phyloP scores from a whole-genome alignment of 2,329 filamentous ascomycete species.

The Lasiodiplodia sp. region DNA sequence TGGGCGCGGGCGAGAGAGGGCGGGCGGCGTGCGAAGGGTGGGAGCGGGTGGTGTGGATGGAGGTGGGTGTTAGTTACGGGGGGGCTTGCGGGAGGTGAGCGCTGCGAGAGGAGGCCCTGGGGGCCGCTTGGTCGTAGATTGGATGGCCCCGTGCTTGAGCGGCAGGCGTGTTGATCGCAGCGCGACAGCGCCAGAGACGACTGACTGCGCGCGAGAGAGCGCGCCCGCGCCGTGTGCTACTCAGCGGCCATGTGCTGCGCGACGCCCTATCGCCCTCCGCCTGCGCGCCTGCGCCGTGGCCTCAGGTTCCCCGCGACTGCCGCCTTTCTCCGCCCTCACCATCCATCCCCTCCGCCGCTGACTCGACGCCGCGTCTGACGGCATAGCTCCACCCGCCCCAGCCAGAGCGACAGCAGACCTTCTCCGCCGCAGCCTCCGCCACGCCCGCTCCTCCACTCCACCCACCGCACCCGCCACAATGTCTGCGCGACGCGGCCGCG shows the following conservation, averaged over 20 bases:
- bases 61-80: conserved; percentile 20
- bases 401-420: not conserved
- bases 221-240: conserved; percentile 16
- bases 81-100: conserved; percentile 18
- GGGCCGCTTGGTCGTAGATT: conserved; percentile 23
- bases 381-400: conserved; percentile 3
- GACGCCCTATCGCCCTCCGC: conserved; percentile 4
- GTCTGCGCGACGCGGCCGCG: conserved; percentile 38
- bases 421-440: not conserved
- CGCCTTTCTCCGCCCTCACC: not conserved
- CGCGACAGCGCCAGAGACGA: conserved; percentile 16
- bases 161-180: conserved; percentile 23
- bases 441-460: not conserved
- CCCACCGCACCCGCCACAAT: conserved; percentile 34
- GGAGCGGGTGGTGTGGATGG: conserved; percentile 21
- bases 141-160: conserved; percentile 22
- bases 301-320: not conserved
- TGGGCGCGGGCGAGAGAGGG: conserved; percentile 4
- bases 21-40: not conserved
- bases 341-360: not conserved
- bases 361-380: not conserved
- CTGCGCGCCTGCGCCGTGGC: conserved; percentile 4
- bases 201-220: conserved; percentile 11
- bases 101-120: conserved; percentile 15
- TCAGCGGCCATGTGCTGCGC: conserved; percentile 14